Percentiles rank a stretch among this genome's conserved stretches.
Conservation (phyloP, 768 basidiomycete genomes). For the Lactifluus pinguis region DNA sequence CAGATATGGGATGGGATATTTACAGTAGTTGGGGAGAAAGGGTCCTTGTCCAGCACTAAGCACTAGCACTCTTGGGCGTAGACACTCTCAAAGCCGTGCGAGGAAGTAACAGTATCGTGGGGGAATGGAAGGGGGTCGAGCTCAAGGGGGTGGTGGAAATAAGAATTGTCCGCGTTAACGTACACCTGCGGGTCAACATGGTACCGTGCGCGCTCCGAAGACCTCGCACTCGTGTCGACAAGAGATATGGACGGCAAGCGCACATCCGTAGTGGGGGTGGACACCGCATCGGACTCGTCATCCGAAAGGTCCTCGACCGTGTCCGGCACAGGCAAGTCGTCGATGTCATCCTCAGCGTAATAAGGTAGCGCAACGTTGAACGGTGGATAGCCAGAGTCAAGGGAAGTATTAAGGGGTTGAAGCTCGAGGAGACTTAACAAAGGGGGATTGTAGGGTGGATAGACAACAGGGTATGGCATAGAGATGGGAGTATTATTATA, state of each 20-base stretch:
- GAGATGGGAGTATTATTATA: constrained; percentile 41
- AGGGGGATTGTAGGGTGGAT: constrained; percentile 54
- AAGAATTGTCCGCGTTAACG: constrained; percentile 49
- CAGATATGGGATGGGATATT: constrained; percentile 25
- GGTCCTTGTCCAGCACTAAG: not conserved
- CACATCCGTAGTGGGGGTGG: constrained; percentile 44
- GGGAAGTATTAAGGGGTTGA: constrained; percentile 33
- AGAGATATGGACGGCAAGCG: constrained; percentile 50
- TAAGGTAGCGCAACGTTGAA: constrained; percentile 56
- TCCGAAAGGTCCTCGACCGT: constrained; percentile 80
- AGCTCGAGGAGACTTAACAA: constrained; percentile 43
- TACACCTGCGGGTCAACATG: constrained; percentile 49
- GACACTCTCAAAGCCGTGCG: constrained; percentile 27
- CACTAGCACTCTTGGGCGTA: constrained; percentile 57
- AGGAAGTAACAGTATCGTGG: constrained; percentile 37
- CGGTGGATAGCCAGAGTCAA: constrained; percentile 25
- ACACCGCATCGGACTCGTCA: constrained; percentile 69
- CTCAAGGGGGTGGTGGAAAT: constrained; percentile 51
- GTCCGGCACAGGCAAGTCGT: constrained; percentile 65
- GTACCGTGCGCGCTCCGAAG: constrained; percentile 29
- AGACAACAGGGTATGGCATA: constrained; percentile 53
- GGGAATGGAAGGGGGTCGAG: constrained; percentile 66
- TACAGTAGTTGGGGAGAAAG: constrained; percentile 22
- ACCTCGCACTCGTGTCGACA: constrained; percentile 26
- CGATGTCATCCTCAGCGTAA: constrained; percentile 51